phyloP scores from a whole-genome alignment of 805 yeast genomes.

The Pichia pseudocactophila region DNA sequence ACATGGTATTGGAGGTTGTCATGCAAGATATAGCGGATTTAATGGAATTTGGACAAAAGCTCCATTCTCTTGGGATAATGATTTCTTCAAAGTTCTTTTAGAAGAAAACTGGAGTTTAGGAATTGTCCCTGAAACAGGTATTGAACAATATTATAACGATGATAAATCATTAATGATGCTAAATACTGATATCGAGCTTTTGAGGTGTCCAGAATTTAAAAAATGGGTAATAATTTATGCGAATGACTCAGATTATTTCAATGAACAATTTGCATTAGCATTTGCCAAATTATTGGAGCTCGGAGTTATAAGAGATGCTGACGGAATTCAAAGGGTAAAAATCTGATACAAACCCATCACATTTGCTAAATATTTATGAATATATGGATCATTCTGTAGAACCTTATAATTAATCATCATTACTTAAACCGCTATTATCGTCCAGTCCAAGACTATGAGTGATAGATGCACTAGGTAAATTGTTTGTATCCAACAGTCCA shows the following conservation, averaged over 20 bases:
- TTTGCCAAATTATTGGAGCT: constrained; percentile 55
- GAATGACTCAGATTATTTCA: constrained; percentile 51
- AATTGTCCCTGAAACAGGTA: constrained; percentile 35
- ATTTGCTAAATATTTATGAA: constrained; percentile 3
- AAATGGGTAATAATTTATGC: constrained; percentile 63
- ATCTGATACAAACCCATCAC: constrained; percentile 9
- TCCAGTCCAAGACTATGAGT: constrained; percentile 39
- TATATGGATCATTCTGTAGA: background rate
- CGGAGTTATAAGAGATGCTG: constrained; percentile 29
- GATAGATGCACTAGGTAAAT: constrained; percentile 43
- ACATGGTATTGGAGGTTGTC: constrained; percentile 72
- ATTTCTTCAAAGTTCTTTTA: constrained; percentile 36
- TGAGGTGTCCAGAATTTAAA: constrained; percentile 51
- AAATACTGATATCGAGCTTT: constrained; percentile 62
- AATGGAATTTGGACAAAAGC: constrained; percentile 39
- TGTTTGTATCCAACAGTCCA: constrained; percentile 44
- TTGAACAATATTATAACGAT: constrained; percentile 30
- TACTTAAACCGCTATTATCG: constrained; percentile 36
- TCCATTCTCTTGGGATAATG: constrained; percentile 35
- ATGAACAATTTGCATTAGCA: constrained; percentile 54
- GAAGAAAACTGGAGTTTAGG: constrained; percentile 36
- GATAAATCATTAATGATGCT: constrained; percentile 64
- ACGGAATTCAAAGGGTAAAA: constrained; percentile 26
- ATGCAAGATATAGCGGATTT: constrained; percentile 43
- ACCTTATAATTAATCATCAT: constrained; percentile 1